A percentile compares a stretch with the other conserved stretches of the same genome.
Conservation (phyloP, 345 rosid species). For the Diplotaxis tenuifolia region DNA sequence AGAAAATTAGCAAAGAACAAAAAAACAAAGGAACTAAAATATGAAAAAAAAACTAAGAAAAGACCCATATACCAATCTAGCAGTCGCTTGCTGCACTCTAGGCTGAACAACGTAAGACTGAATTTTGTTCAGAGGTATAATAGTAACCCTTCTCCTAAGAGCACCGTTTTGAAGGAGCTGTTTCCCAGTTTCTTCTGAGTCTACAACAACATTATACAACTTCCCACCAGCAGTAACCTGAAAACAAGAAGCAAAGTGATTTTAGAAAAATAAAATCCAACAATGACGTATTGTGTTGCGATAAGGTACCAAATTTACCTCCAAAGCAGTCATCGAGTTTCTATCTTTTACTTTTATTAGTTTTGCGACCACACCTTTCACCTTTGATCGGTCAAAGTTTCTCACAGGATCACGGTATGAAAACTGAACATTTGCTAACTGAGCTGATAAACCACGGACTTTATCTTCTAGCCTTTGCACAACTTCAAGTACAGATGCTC, state of each 20-base stretch:
- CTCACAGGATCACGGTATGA: slow-evolving; percentile 75
- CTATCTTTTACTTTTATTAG: slow-evolving; percentile 83
- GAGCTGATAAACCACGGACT: slow-evolving; percentile 67
- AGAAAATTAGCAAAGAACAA: slow-evolving; percentile 4
- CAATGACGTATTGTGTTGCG: slow-evolving; percentile 9
- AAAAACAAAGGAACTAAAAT: not conserved
- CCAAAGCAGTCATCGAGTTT: slow-evolving; percentile 84
- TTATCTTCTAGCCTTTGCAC: slow-evolving; percentile 80
- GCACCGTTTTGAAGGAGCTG: slow-evolving; percentile 92
- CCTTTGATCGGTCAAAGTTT: slow-evolving; percentile 86
- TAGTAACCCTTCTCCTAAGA: slow-evolving; percentile 87
- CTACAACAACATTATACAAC: slow-evolving; percentile 86
- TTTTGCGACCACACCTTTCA: slow-evolving; percentile 95
- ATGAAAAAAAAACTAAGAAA: not conserved
- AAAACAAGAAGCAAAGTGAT: slow-evolving; percentile 31
- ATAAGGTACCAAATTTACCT: slow-evolving; percentile 48
- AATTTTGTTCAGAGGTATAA: slow-evolving; percentile 87
- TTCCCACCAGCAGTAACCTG: slow-evolving; percentile 96
- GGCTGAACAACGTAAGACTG: slow-evolving; percentile 57
- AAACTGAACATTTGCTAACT: slow-evolving; percentile 81
- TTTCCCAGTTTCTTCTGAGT: slow-evolving; percentile 88
- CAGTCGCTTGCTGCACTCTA: slow-evolving; percentile 71
- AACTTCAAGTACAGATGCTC: slow-evolving; percentile 58
- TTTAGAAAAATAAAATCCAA: slow-evolving; percentile 4
- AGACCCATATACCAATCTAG: slow-evolving; percentile 63